These are phyloP conservation scores for Suhomyces bokatorum DNA, from an alignment of 1,139 yeast genomes.

Conservation along the genomic window DNA sequence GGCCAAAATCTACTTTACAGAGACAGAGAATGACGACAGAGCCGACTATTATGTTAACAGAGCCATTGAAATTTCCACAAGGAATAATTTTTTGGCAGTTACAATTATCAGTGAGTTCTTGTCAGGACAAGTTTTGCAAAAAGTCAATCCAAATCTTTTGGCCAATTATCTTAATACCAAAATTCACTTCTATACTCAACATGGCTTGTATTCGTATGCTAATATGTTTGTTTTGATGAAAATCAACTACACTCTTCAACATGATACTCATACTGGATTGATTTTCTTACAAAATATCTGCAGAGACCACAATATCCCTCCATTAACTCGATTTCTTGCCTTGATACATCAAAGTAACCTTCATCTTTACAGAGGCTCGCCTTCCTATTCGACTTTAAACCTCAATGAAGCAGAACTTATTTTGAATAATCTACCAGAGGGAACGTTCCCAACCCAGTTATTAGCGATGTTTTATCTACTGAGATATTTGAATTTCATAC, in stretches of 20 bases:
- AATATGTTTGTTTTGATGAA: slow-evolving; percentile 31
- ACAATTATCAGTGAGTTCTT: slow-evolving; percentile 35
- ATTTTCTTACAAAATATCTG: slow-evolving; percentile 25
- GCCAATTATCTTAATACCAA: slow-evolving; percentile 30
- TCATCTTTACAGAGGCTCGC: slow-evolving; percentile 33
- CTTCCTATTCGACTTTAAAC: slow-evolving; percentile 17
- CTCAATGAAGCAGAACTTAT: slow-evolving; percentile 18
- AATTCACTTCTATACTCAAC: slow-evolving; percentile 20
- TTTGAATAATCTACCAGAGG: background rate
- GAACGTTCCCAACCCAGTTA: slow-evolving; percentile 28
- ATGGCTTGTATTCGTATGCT: slow-evolving; percentile 17
- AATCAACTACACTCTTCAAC: slow-evolving; percentile 27
- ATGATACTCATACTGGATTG: slow-evolving; percentile 27
- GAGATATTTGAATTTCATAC: slow-evolving; percentile 25
- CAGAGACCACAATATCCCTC: slow-evolving; percentile 16
- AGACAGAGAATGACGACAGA: slow-evolving; percentile 38
- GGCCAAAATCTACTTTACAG: slow-evolving; percentile 38
- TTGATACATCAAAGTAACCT: slow-evolving; percentile 25
- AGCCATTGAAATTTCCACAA: slow-evolving; percentile 37
- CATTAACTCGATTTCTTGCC: slow-evolving; percentile 21
- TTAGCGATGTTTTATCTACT: slow-evolving; percentile 29
- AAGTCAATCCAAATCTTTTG: slow-evolving; percentile 24
- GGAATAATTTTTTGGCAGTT: slow-evolving; percentile 24
- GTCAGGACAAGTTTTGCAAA: slow-evolving; percentile 34
- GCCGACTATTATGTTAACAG: slow-evolving; percentile 44